Evolutionary conservation across 805 yeast species (phyloP).

Genomic region (Ogataea neopini): DNA sequence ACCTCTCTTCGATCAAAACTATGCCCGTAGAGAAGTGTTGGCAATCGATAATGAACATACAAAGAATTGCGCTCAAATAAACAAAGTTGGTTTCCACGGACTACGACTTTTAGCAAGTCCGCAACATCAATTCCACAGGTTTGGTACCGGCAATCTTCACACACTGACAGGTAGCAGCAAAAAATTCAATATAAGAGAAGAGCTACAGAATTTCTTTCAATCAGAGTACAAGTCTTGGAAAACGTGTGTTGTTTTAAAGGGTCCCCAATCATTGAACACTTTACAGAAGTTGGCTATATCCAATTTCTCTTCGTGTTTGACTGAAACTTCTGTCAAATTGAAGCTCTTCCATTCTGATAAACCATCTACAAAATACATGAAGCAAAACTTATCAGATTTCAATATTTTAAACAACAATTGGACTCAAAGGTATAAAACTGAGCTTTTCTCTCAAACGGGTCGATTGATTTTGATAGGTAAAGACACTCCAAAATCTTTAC

Average conservation of each 20-base stretch:
- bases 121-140: slow-evolving; percentile 56
- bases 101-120: slow-evolving; percentile 48
- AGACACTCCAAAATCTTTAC: slow-evolving; percentile 32
- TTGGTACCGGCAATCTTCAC: slow-evolving; percentile 63
- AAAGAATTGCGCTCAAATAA: slow-evolving; percentile 45
- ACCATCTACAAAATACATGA: background rate
- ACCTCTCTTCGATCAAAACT: slow-evolving; percentile 49
- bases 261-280: slow-evolving; percentile 64
- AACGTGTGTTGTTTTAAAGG: slow-evolving; percentile 59
- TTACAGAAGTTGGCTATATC: slow-evolving; percentile 52
- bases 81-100: slow-evolving; percentile 60
- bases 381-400: background rate
- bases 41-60: slow-evolving; percentile 70
- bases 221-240: slow-evolving; percentile 46
- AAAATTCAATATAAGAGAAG: slow-evolving; percentile 37
- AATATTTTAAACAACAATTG: slow-evolving; percentile 19
- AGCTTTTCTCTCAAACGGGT: slow-evolving; percentile 25
- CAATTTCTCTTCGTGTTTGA: slow-evolving; percentile 36
- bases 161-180: slow-evolving; percentile 44
- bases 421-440: slow-evolving; percentile 25
- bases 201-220: slow-evolving; percentile 42
- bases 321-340: background rate
- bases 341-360: background rate
- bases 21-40: slow-evolving; percentile 51
- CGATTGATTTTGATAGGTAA: slow-evolving; percentile 41